Percentiles rank a stretch among this genome's conserved stretches.
phyloP scores from a whole-genome alignment of 176 grass and related monocot species.

The Hsuehochloa calcarea region DNA sequence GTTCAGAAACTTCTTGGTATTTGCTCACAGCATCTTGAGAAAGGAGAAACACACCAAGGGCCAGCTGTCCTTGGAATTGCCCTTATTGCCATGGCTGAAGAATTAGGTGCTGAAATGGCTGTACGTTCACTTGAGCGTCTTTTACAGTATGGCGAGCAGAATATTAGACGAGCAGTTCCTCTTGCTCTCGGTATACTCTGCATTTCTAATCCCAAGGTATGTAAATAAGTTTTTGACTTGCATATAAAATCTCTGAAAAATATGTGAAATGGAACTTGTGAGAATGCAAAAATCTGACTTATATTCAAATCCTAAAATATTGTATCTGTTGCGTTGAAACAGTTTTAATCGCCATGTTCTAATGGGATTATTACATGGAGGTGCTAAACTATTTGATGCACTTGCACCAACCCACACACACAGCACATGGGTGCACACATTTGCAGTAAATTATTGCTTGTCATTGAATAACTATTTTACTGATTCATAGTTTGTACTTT shows the following conservation, averaged over 20 bases:
- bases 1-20: conserved; percentile 87
- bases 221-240: neutral
- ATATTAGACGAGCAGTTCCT: conserved; percentile 95
- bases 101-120: conserved; percentile 91
- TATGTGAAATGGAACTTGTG: neutral
- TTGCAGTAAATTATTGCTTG: neutral
- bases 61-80: conserved; percentile 99
- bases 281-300: neutral
- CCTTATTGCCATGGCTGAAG: conserved; percentile 95
- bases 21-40: conserved; percentile 93
- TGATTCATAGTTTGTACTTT: neutral
- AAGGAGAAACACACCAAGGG: conserved; percentile 92
- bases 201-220: conserved; percentile 96
- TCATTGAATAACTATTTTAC: neutral
- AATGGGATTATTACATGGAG: neutral
- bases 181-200: conserved; percentile 90
- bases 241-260: neutral
- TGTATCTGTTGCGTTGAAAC: neutral
- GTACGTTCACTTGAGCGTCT: conserved; percentile 85
- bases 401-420: neutral
- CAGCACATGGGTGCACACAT: neutral
- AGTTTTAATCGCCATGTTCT: neutral
- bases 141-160: conserved; percentile 95
- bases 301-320: neutral
- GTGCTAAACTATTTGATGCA: conserved; percentile 5